Percentiles rank a stretch among this genome's conserved stretches.
phyloP scores from a whole-genome alignment of 805 yeast genomes.

The Barnettozyma californica region DNA sequence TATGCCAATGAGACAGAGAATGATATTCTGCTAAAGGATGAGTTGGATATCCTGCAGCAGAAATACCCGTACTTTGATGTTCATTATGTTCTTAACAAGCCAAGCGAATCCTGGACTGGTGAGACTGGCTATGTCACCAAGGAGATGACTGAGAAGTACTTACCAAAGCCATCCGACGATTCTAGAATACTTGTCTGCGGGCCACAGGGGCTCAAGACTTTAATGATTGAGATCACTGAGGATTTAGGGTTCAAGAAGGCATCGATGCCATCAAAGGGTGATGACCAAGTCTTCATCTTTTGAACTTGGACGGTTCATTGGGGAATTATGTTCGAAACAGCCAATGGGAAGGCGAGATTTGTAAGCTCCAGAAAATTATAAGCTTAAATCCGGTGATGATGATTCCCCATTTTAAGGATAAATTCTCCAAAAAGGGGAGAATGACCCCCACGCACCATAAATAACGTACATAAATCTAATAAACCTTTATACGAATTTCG shows the following conservation, averaged over 20 bases:
- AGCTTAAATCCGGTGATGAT: neutral
- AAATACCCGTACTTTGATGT: conserved; percentile 60
- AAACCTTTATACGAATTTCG: too few species aligned
- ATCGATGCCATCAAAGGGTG: conserved; percentile 39
- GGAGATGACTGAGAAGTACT: conserved; percentile 46
- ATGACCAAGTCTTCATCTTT: conserved; percentile 55
- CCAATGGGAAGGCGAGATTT: neutral
- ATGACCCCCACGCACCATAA: neutral
- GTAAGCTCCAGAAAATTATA: neutral
- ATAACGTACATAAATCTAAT: neutral
- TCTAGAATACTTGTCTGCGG: conserved; percentile 69
- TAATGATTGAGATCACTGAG: conserved; percentile 42
- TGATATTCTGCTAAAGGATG: conserved; percentile 67
- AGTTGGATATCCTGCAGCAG: conserved; percentile 61
- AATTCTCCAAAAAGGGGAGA: neutral
- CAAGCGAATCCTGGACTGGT: conserved; percentile 51
- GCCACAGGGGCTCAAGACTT: conserved; percentile 61
- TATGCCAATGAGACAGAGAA: conserved; percentile 74
- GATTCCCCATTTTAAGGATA: too few species aligned
- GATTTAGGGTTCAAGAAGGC: conserved; percentile 56
- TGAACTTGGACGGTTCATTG: conserved; percentile 17
- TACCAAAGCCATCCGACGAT: conserved; percentile 46
- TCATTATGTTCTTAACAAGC: conserved; percentile 51
- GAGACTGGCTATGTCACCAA: conserved; percentile 54
- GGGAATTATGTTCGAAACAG: neutral